These are phyloP conservation scores for Metschnikowia santaceciliae DNA, from an alignment of 805 yeast genomes.

Conservation along the genomic window DNA sequence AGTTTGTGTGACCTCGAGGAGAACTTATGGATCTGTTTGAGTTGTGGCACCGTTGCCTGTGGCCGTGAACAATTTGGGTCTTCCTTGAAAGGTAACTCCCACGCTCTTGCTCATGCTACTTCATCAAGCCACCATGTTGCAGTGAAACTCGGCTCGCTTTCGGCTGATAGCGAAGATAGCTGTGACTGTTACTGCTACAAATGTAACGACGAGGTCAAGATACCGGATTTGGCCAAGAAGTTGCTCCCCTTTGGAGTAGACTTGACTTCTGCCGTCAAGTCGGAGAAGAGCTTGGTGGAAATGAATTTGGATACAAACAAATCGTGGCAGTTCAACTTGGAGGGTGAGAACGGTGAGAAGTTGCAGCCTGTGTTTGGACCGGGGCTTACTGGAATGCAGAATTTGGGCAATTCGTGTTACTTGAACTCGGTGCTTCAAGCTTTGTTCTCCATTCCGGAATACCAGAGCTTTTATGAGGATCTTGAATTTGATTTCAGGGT, in stretches of 20 bases:
- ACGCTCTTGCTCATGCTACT: slow-evolving; percentile 74
- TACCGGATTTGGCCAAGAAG: slow-evolving; percentile 50
- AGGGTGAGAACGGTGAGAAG: slow-evolving; percentile 63
- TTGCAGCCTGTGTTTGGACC: slow-evolving; percentile 68
- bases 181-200: slow-evolving; percentile 87
- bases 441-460: slow-evolving; percentile 46
- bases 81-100: slow-evolving; percentile 82
- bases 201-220: slow-evolving; percentile 85
- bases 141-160: slow-evolving; percentile 84
- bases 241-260: slow-evolving; percentile 67
- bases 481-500: slow-evolving; percentile 26
- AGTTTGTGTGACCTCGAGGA: slow-evolving; percentile 58
- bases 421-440: slow-evolving; percentile 77
- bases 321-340: slow-evolving; percentile 89
- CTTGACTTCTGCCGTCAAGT: slow-evolving; percentile 50
- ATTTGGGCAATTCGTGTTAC: slow-evolving; percentile 92
- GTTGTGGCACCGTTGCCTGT: slow-evolving; percentile 90
- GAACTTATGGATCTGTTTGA: slow-evolving; percentile 89
- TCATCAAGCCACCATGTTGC: slow-evolving; percentile 69
- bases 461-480: slow-evolving; percentile 37
- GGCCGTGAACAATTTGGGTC: slow-evolving; percentile 95
- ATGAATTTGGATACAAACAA: slow-evolving; percentile 88
- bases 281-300: slow-evolving; percentile 86
- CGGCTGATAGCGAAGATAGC: slow-evolving; percentile 51
- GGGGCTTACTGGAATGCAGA: slow-evolving; percentile 78